Base-by-base conservation (phyloP, 2,329 filamentous ascomycete species). In the Fusarium agapanthi region DNA sequence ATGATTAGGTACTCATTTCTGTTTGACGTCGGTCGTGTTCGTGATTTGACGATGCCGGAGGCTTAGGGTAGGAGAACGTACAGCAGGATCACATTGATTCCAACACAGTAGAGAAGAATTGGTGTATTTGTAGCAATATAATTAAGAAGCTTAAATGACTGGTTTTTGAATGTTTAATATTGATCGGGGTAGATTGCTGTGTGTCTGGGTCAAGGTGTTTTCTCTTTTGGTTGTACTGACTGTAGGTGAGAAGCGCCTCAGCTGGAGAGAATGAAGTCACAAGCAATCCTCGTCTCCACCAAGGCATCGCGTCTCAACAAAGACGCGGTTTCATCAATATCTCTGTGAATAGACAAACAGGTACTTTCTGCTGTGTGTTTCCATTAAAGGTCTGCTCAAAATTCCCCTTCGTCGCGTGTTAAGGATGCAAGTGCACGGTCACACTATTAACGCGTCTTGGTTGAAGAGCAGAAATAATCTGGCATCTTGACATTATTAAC, bases 231-330 rank as follows among this genome's bases (percentile, higher is more conserved):
- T 18, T 18, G 11, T 4, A 10, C 0, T 8, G 13, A 11, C 5
- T 6, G 20, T 22, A 3, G 4, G 2, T 22, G 13, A 47, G 6
- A 20, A 22, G 14, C 7, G 45, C 10, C 5, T 3, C 3, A 13
- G 16, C 28, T 12, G 9, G 16, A 10, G 3, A 12, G 0, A 12
- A 0, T 22, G 2, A 22, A 8, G 20, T n/a, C 20, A 22, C 14
- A 8, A 9, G 7, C 1, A 16, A 5, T 16, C 4, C 8, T 18
- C 5, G 3, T n/a, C 6, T n/a, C 6, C 0, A 2, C 11, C 4
- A 2, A 20, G 4, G 12, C n/a, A 20, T 24, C 30, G 22, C 22
- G 16, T 20, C 8, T 20, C 6, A 10, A 34, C 6, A 20, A 34
- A 13, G 6, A 24, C 22, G 12, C 30, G 22, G 14, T 14, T 34